Evolutionary conservation across 1,284 basidiomycete species (phyloP).

Genomic region (Agroathelia rolfsii): DNA sequence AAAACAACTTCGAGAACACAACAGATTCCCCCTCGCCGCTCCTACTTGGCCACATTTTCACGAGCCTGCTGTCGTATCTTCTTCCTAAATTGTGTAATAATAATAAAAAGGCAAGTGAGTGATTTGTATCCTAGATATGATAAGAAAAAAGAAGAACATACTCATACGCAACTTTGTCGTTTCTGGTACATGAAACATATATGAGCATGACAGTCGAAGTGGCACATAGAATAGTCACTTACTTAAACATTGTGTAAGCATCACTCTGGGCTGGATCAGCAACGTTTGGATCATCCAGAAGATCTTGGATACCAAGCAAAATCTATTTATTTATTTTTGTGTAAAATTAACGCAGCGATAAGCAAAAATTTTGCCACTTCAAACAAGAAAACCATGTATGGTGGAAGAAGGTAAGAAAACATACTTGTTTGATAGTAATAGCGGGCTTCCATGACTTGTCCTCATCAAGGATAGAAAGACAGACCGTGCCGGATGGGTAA

Average conservation of each 20-base stretch:
- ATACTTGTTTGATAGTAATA: constrained; percentile 96
- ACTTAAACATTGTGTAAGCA: constrained; percentile 98
- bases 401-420: constrained; percentile 13
- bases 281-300: constrained; percentile 90
- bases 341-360: too few species aligned
- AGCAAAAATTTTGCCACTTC: too few species aligned
- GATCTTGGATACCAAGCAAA: constrained; percentile 88
- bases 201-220: constrained; percentile 7
- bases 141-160: constrained; percentile 31
- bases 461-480: constrained; percentile 95
- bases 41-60: constrained; percentile 80
- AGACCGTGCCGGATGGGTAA: constrained; percentile 97
- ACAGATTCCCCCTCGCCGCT: too few species aligned
- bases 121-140: constrained; percentile 7
- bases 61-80: constrained; percentile 74
- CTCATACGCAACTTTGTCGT: constrained; percentile 86
- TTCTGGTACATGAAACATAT: constrained; percentile 49
- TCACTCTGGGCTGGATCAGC: constrained; percentile 95
- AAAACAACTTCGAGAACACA: too few species aligned
- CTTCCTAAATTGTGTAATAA: constrained; percentile 34
- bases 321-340: constrained; percentile 69
- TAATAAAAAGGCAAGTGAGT: constrained; percentile 7
- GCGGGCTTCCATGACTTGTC: constrained; percentile 99
- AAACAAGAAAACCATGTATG: constrained; percentile 1
- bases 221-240: constrained; percentile 21